phyloP scores from a whole-genome alignment of 1,139 yeast species.

The Meyerozyma guilliermondii region DNA sequence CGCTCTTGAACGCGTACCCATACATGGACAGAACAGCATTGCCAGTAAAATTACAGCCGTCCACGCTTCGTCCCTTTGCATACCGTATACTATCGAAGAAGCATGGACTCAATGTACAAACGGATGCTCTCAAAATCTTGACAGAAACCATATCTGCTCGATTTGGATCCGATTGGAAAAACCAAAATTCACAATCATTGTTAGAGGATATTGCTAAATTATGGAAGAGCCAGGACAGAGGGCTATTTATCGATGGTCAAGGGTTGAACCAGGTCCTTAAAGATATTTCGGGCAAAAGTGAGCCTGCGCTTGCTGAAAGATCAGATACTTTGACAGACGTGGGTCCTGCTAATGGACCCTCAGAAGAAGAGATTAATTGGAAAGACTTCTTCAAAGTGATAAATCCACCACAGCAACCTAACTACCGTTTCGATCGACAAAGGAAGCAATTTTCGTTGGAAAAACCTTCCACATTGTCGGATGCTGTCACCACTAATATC shows the following conservation, averaged over 20 bases:
- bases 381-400: conserved; percentile 64
- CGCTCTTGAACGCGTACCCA: not conserved
- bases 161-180: conserved; percentile 86
- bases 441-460: conserved; percentile 57
- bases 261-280: conserved; percentile 60
- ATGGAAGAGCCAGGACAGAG: conserved; percentile 90
- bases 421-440: conserved; percentile 56
- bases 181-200: conserved; percentile 58
- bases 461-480: conserved; percentile 9
- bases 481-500: conserved; percentile 11
- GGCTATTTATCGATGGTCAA: conserved; percentile 74
- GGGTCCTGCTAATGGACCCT: conserved; percentile 10
- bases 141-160: conserved; percentile 69
- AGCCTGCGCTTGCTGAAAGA: conserved; percentile 17
- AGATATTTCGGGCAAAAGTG: conserved; percentile 34
- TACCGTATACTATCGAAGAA: conserved; percentile 86
- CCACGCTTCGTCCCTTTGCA: conserved; percentile 85
- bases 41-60: conserved; percentile 73
- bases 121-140: conserved; percentile 71
- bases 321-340: conserved; percentile 30
- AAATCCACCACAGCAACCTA: conserved; percentile 63
- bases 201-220: conserved; percentile 73
- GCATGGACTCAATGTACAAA: conserved; percentile 84
- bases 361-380: conserved; percentile 49
- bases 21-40: conserved; percentile 26